phyloP scores from a whole-genome alignment of 371 early-diverging fungal genomes.

The Rhizopus delemar region DNA sequence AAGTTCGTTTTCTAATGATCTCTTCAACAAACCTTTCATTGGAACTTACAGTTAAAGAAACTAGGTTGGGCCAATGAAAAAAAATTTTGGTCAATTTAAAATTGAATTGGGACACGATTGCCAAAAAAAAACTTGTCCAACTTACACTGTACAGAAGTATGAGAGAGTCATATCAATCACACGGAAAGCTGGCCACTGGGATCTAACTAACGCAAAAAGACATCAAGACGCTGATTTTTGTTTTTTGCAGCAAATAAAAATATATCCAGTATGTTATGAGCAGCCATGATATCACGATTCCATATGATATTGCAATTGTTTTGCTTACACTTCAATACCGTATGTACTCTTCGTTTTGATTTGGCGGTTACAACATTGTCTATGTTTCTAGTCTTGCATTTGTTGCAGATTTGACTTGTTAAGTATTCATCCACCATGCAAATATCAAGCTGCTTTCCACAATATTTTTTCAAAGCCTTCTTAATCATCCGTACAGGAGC shows the following conservation, averaged over 20 bases:
- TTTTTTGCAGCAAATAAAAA: slow-evolving; percentile 1
- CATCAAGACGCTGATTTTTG: not conserved
- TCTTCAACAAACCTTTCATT: slow-evolving; percentile 73
- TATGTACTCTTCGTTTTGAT: slow-evolving; percentile 2
- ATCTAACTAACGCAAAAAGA: too few species aligned
- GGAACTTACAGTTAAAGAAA: slow-evolving; percentile 46
- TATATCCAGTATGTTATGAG: not conserved
- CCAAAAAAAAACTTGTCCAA: too few species aligned
- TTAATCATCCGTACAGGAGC: not conserved
- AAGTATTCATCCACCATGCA: not conserved
- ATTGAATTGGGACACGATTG: too few species aligned
- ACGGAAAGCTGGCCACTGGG: too few species aligned
- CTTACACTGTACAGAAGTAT: too few species aligned
- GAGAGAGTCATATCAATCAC: too few species aligned
- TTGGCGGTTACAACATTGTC: not conserved
- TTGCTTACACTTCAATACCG: not conserved
- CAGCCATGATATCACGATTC: slow-evolving; percentile 10
- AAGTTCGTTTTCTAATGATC: slow-evolving; percentile 68
- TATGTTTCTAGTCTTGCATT: not conserved
- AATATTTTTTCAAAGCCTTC: slow-evolving; percentile 1
- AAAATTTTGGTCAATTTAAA: too few species aligned
- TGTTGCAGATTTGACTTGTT: not conserved
- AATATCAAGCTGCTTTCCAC: too few species aligned
- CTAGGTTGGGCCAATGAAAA: too few species aligned
- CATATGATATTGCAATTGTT: slow-evolving; percentile 7